Evolutionary conservation across 163 green algal species (phyloP), one percentile per base, ranked within the genome.

Genomic region (Scenedesmus sp.): DNA sequence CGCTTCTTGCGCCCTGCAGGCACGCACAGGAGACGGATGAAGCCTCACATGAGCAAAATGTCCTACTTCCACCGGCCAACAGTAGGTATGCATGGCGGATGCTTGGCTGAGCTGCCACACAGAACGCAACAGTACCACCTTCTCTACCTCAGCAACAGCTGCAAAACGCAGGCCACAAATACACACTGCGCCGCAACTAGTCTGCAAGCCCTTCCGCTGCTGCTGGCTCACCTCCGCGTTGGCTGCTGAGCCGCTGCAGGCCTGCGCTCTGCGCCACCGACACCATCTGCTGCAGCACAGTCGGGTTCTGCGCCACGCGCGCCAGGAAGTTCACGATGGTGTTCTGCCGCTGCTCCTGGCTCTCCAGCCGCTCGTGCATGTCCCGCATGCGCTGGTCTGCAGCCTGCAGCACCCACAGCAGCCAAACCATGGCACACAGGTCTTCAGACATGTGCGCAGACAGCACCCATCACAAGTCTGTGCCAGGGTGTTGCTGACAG

Each of bases 281-380:
- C 74, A 98, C 89, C 86, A 98, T 93, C 85, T 97, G 95, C 92
- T 97, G 94, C 82, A 99, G 93, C 82, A 99, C 95, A 26, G 94
- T 91, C 0, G 97, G 97, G 92, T 99, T 97, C 90, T 98, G 96
- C 85, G 98, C 94, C 13, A 97, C 97, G 34, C 95, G 95, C 13
- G 95, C 94, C 90, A 99, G 95, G 91, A 99, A 98, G 86, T 91
- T 93, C 84, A 99, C 95, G 82, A 99, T 97, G 59, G 98, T 96
- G 92, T 97, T 96, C 95, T 99, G 96, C 46, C 97, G 95, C 88
- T 96, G 84, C 92, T 99, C 97, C 16, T 95, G 96, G 15, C 77
- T 5, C 59, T 98, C 96, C 90, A 99, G 84, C 23, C 96, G 94
- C 15, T 95, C 81, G 77, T 95, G 90, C 90, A 99, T 89, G 18